Evolutionary conservation across 495 filamentous ascomycete genomes (phyloP).

Genomic region (Aspergillus homomorphus): DNA sequence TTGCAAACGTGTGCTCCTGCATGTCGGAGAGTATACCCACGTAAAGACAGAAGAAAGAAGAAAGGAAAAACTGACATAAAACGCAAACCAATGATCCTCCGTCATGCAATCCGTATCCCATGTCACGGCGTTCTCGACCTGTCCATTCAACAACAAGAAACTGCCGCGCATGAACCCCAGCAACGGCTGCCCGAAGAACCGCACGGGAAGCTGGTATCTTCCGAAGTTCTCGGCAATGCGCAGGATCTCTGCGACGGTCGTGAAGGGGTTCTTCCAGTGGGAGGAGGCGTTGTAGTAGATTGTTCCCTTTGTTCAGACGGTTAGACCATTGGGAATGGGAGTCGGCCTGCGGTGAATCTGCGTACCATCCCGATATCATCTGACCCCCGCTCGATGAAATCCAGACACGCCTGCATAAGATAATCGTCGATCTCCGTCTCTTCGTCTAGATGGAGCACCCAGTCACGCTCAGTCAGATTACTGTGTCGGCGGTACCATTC

Average conservation of each 20-base stretch:
- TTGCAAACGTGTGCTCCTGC: too few species aligned
- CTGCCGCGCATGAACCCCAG: conserved; percentile 13
- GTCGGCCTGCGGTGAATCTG: too few species aligned
- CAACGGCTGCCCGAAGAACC: conserved; percentile 2
- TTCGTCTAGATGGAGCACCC: conserved; percentile 13
- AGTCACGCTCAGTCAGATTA: conserved; percentile 10
- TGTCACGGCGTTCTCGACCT: conserved; percentile 8
- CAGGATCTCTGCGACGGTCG: conserved; percentile 6
- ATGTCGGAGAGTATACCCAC: too few species aligned
- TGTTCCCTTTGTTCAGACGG: conserved; percentile 1
- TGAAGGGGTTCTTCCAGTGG: conserved; percentile 9
- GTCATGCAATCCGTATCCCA: conserved; percentile 17
- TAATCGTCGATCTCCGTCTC: conserved; percentile 15
- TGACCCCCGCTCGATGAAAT: conserved; percentile 13
- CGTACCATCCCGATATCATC: conserved; percentile 12
- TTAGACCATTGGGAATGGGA: background rate
- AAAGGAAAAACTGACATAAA: conserved; percentile 8
- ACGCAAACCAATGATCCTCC: conserved; percentile 16
- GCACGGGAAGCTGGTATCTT: conserved; percentile 9
- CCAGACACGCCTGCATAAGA: conserved; percentile 6
- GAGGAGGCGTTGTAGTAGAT: conserved; percentile 13
- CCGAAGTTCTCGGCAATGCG: conserved; percentile 13
- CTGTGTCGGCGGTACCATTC: conserved; percentile 10
- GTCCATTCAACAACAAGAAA: conserved; percentile 12
- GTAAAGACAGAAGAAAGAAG: too few species aligned